Conservation (phyloP, 352 stramenopile genomes). For the Hyaloperonospora brassicae region DNA sequence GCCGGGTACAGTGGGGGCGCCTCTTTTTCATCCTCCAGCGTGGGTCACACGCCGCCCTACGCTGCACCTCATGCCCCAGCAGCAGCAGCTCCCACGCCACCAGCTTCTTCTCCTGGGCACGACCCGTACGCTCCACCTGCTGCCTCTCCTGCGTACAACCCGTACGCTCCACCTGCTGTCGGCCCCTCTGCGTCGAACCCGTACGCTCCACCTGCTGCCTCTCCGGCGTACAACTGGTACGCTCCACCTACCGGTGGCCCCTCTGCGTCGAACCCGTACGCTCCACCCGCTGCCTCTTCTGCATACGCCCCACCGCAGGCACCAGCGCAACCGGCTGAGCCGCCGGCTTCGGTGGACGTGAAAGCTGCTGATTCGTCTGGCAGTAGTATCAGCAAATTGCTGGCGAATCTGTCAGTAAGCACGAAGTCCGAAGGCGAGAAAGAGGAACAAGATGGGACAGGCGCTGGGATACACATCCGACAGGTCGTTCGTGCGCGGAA, state of each 20-base stretch:
- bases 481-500: conserved; percentile 45
- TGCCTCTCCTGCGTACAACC: conserved; percentile 18
- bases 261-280: conserved; percentile 28
- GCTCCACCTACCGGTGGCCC: conserved; percentile 18
- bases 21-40: conserved; percentile 23
- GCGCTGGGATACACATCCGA: conserved; percentile 47
- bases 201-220: conserved; percentile 6
- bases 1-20: conserved; percentile 11
- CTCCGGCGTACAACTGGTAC: background rate
- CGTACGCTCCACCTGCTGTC: conserved; percentile 14
- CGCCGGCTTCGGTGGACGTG: conserved; percentile 41
- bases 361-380: conserved; percentile 27
- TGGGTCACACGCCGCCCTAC: conserved; percentile 24
- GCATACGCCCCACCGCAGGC: conserved; percentile 18
- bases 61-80: conserved; percentile 9
- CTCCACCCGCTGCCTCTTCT: conserved; percentile 17
- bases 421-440: conserved; percentile 33
- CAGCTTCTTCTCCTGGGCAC: conserved; percentile 18
- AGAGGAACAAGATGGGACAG: conserved; percentile 59
- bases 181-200: conserved; percentile 11
- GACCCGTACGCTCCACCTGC: conserved; percentile 28
- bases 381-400: conserved; percentile 50
- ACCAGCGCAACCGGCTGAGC: conserved; percentile 24
- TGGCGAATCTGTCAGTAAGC: conserved; percentile 53
- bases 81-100: conserved; percentile 13